These are phyloP conservation scores for Piloderma croceum DNA, from an alignment of 768 basidiomycete species.

Conservation along the genomic window DNA sequence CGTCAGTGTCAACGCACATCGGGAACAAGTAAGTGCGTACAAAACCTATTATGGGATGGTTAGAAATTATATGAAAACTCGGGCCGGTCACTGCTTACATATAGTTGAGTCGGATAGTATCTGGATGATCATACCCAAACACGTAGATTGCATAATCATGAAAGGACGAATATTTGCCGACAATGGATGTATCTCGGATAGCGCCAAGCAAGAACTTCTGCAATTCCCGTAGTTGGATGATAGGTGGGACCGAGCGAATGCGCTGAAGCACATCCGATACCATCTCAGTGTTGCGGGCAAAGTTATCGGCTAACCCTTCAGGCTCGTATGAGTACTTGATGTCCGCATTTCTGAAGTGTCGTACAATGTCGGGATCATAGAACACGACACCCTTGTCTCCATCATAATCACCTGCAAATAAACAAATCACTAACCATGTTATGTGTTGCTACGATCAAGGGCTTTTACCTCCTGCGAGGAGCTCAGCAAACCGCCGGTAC, in stretches of 20 bases:
- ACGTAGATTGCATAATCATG: conserved; percentile 53
- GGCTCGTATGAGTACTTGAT: conserved; percentile 48
- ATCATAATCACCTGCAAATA: conserved; percentile 57
- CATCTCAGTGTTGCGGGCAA: conserved; percentile 38
- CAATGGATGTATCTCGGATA: conserved; percentile 38
- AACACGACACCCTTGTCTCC: conserved; percentile 58
- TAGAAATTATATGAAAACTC: too few species aligned
- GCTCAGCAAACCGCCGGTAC: conserved; percentile 51
- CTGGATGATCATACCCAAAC: conserved; percentile 43
- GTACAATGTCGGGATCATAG: conserved; percentile 54
- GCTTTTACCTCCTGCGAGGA: conserved; percentile 53
- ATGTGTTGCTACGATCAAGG: neutral
- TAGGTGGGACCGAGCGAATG: conserved; percentile 13
- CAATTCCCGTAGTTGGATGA: conserved; percentile 28
- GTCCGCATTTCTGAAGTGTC: conserved; percentile 48
- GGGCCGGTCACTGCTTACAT: conserved; percentile 26
- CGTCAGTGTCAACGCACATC: too few species aligned
- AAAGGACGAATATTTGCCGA: conserved; percentile 51
- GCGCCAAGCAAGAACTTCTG: conserved; percentile 50
- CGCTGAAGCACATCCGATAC: conserved; percentile 38
- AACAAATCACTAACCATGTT: neutral
- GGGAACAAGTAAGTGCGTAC: too few species aligned
- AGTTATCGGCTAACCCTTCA: conserved; percentile 31
- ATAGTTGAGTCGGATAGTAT: conserved; percentile 52
- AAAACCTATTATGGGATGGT: too few species aligned